Percentiles rank a stretch among this genome's conserved stretches.
These are phyloP conservation scores for Calonectria leucothoes DNA, from an alignment of 2,329 filamentous ascomycete genomes.

Conservation along the genomic window DNA sequence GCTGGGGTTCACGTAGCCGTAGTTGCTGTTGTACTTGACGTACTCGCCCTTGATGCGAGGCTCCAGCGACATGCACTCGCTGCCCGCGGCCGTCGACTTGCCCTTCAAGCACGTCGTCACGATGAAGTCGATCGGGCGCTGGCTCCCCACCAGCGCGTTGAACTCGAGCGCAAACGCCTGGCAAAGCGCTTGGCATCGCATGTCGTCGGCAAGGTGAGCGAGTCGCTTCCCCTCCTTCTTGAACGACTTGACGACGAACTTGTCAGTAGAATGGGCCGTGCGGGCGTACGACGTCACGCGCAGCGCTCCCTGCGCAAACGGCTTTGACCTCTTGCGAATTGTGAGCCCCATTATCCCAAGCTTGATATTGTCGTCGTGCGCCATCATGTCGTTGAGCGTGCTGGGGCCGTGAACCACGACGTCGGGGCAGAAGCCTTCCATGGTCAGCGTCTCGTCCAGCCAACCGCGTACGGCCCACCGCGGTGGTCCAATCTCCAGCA, in stretches of 20 bases:
- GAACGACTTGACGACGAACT: conserved; percentile 51
- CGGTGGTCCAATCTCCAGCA: not conserved
- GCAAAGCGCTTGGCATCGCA: conserved; percentile 53
- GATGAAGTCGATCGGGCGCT: conserved; percentile 35
- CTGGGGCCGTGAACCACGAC: conserved; percentile 35
- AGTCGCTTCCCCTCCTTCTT: conserved; percentile 34
- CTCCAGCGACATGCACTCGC: not conserved
- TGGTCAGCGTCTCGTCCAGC: not conserved
- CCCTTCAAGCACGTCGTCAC: not conserved
- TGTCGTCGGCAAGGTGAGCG: conserved; percentile 49
- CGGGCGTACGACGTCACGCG: conserved; percentile 51
- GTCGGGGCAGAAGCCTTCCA: not conserved
- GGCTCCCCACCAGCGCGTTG: conserved; percentile 42
- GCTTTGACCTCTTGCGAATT: conserved; percentile 36
- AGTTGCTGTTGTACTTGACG: not conserved
- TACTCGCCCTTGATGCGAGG: not conserved
- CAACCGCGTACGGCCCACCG: not conserved
- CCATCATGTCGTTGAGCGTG: conserved; percentile 52
- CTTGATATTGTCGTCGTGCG: conserved; percentile 48
- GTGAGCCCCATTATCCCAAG: conserved; percentile 48
- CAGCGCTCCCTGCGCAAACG: conserved; percentile 46
- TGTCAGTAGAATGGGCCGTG: conserved; percentile 39
- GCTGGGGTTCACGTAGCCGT: not conserved
- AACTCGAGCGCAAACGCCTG: conserved; percentile 55
- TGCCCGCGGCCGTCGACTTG: not conserved